Evolutionary conservation across 306 rosid species (phyloP).

Genomic region (Malus orientalis): DNA sequence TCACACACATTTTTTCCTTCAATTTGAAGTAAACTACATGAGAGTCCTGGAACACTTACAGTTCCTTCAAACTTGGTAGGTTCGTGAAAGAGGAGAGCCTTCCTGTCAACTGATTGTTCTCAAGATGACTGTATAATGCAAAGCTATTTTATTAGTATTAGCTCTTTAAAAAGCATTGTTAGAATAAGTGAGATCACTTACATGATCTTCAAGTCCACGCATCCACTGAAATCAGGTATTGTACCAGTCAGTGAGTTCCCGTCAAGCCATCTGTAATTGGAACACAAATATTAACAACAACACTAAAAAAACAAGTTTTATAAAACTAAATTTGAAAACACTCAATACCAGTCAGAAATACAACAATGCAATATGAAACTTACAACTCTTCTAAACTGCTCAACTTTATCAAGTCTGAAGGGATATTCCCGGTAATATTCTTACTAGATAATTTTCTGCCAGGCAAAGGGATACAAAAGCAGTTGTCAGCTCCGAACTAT

Average conservation of each 20-base stretch:
- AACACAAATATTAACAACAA: conserved; percentile 8
- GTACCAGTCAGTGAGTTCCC: conserved; percentile 59
- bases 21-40: neutral
- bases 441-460: conserved; percentile 62
- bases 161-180: neutral
- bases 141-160: conserved; percentile 29
- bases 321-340: conserved; percentile 10
- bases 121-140: conserved; percentile 69
- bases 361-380: conserved; percentile 29
- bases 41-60: conserved; percentile 50
- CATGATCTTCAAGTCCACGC: conserved; percentile 69
- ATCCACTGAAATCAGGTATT: conserved; percentile 78
- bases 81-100: conserved; percentile 49
- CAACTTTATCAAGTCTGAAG: conserved; percentile 61
- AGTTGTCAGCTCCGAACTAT: conserved; percentile 17
- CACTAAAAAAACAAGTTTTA: too few species aligned
- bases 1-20: neutral
- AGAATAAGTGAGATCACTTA: conserved; percentile 24
- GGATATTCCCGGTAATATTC: conserved; percentile 76
- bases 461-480: conserved; percentile 25
- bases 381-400: conserved; percentile 77
- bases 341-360: conserved; percentile 10
- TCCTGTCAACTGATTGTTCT: conserved; percentile 78
- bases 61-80: conserved; percentile 72
- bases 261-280: conserved; percentile 47